Evolutionary conservation across 2,329 filamentous ascomycete species (phyloP), one percentile per base, ranked within the genome.

Genomic region (Pseudogymnoascus sp.): DNA sequence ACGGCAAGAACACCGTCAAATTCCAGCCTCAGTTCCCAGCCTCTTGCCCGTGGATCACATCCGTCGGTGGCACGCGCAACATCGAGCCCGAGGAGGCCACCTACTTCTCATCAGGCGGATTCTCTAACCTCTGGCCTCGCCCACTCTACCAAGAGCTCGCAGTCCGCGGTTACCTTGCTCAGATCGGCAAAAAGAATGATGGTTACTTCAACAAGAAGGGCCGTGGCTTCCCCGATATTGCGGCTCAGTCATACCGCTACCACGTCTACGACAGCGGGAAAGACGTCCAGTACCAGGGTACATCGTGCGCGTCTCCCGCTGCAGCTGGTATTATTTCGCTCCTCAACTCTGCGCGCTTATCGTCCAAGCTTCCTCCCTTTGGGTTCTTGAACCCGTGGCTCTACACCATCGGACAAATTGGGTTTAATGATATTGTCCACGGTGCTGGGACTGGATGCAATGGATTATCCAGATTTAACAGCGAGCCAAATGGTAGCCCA

Each of bases 1-100:
- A 87, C 62, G 85, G 84, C 25, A 76, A 72, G 40, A 77, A 81
- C 62, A 78, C 74, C 3, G 77, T 78, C 15, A 75, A 79, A 15
- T 83, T 86, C 68, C 75, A 83, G 37, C 79, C 85, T 1, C 79
- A 78, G 1, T 89, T 88, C 72, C 86, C 87, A 0, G 81, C 80
- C 0, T 80, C 80, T 0, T 89, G 87, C 67, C 86, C 86, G 0
- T 89, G 81, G 71, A 80, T 88, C n/a, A 88, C 86, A 1, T 74
- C 80, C 2, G 80, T 89, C 1, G 86, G 87, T n/a, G 85, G 83
- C 2, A 85, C 84, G 1, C 74, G 75, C 68, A 73, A 76, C 62
- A 74, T 78, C 60, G 67, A 75, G 58, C 80, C 80, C 5, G 80
- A 82, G 65, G 72, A 76, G 21, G 75, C 76, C 5, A 78, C 74